Conservation (phyloP, 2,329 filamentous ascomycete genomes). For the Penicillium sp. region DNA sequence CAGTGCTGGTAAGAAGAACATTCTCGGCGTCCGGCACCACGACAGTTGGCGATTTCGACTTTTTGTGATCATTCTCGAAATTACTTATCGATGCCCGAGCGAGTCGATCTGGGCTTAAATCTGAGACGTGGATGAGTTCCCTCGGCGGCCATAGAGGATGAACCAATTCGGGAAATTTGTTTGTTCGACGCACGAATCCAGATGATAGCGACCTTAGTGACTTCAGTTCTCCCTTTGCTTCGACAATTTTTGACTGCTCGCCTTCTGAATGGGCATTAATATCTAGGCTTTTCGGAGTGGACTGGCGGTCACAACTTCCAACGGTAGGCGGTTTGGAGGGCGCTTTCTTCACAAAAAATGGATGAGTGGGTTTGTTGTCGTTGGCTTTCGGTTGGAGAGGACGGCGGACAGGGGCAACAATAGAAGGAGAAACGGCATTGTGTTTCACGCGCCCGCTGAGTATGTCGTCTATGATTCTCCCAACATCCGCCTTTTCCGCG, state of each 20-base stretch:
- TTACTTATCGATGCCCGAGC: background rate
- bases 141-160: slow-evolving; percentile 46
- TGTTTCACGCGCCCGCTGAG: slow-evolving; percentile 48
- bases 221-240: slow-evolving; percentile 11
- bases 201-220: slow-evolving; percentile 11
- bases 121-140: slow-evolving; percentile 56
- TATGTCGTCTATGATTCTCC: slow-evolving; percentile 66
- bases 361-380: slow-evolving; percentile 59
- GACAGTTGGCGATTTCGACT: slow-evolving; percentile 42
- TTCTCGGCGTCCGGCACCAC: slow-evolving; percentile 41
- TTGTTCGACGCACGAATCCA: slow-evolving; percentile 27
- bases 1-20: slow-evolving; percentile 32
- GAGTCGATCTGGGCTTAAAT: slow-evolving; percentile 25
- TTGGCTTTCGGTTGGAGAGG: slow-evolving; percentile 26
- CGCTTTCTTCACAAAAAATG: slow-evolving; percentile 68
- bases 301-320: background rate
- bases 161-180: slow-evolving; percentile 38
- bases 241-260: background rate
- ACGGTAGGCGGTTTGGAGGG: slow-evolving; percentile 28
- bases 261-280: background rate
- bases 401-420: slow-evolving; percentile 21
- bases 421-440: slow-evolving; percentile 25
- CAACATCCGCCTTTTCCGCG: slow-evolving; percentile 55
- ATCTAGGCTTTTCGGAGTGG: background rate
- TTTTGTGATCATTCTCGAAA: slow-evolving; percentile 35